Conservation (phyloP, 2,329 filamentous ascomycete genomes). For the Hypoxylon sp. region DNA sequence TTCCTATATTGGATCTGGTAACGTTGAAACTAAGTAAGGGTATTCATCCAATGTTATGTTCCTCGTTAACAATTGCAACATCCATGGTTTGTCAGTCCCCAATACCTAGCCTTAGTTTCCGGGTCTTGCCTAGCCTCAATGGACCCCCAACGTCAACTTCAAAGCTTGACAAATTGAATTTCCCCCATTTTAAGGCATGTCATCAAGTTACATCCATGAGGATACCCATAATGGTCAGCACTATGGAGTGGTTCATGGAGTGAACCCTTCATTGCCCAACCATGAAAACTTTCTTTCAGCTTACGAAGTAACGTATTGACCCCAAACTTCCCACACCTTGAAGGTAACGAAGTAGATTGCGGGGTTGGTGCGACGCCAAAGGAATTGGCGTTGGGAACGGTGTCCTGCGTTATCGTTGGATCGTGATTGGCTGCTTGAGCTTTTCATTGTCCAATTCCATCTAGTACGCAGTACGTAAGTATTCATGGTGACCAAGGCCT, state of each 20-base stretch:
- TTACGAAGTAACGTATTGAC: slow-evolving; percentile 28
- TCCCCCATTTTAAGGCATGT: slow-evolving; percentile 25
- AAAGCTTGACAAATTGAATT: slow-evolving; percentile 40
- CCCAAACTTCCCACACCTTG: slow-evolving; percentile 29
- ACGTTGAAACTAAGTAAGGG: not conserved
- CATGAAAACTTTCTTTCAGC: slow-evolving; percentile 32
- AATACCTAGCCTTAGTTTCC: slow-evolving; percentile 5
- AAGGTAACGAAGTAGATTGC: slow-evolving; percentile 38
- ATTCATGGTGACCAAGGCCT: slow-evolving; percentile 24
- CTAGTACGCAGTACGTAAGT: slow-evolving; percentile 44
- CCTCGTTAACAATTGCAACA: slow-evolving; percentile 25
- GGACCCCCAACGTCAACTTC: slow-evolving; percentile 32
- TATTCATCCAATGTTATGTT: slow-evolving; percentile 25
- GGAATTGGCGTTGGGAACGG: slow-evolving; percentile 29
- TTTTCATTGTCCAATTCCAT: slow-evolving; percentile 45
- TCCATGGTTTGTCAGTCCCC: slow-evolving; percentile 10
- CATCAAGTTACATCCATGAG: slow-evolving; percentile 34
- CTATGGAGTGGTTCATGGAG: slow-evolving; percentile 23
- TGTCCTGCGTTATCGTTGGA: slow-evolving; percentile 36
- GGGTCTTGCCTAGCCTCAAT: slow-evolving; percentile 14
- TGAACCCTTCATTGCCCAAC: slow-evolving; percentile 29
- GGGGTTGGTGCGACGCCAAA: slow-evolving; percentile 43
- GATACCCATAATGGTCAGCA: slow-evolving; percentile 14
- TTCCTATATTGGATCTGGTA: not conserved
- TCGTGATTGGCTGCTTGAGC: slow-evolving; percentile 31